These are phyloP conservation scores for Paecilomyces dactylethromorphus DNA, from an alignment of 2,329 filamentous ascomycete genomes.

Conservation along the genomic window DNA sequence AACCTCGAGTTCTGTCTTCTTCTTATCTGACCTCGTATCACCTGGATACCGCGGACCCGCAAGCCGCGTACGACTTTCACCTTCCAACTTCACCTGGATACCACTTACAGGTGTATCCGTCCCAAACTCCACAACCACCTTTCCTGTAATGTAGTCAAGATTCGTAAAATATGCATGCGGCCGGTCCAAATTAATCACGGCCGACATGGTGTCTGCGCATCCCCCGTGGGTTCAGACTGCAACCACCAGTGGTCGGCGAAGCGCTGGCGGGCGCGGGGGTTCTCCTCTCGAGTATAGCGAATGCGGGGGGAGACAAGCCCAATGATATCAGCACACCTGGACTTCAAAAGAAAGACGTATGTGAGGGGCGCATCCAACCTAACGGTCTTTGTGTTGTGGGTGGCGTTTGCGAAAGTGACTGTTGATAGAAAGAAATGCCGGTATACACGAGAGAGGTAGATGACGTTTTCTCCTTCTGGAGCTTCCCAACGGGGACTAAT, in stretches of 20 bases:
- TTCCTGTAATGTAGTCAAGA: conserved; percentile 41
- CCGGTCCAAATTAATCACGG: conserved; percentile 38
- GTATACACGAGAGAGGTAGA: neutral
- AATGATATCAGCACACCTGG: neutral
- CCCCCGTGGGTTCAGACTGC: neutral
- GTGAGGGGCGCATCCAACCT: neutral
- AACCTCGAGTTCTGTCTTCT: conserved; percentile 41
- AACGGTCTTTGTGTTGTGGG: neutral
- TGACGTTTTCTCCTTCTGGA: neutral
- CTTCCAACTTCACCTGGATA: conserved; percentile 44
- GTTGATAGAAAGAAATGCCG: neutral
- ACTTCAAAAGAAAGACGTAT: neutral
- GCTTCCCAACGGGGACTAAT: neutral
- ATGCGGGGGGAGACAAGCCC: neutral
- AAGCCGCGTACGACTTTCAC: conserved; percentile 42
- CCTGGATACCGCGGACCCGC: conserved; percentile 32
- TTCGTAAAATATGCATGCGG: conserved; percentile 42
- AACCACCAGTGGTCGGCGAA: neutral
- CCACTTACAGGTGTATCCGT: conserved; percentile 38
- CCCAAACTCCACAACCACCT: conserved; percentile 35
- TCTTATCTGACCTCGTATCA: conserved; percentile 40
- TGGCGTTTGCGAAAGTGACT: neutral
- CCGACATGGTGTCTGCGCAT: conserved; percentile 32
- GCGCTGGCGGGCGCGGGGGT: neutral
- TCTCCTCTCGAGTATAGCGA: neutral